Conservation (phyloP, 768 basidiomycete genomes). For the Suillus sp. region DNA sequence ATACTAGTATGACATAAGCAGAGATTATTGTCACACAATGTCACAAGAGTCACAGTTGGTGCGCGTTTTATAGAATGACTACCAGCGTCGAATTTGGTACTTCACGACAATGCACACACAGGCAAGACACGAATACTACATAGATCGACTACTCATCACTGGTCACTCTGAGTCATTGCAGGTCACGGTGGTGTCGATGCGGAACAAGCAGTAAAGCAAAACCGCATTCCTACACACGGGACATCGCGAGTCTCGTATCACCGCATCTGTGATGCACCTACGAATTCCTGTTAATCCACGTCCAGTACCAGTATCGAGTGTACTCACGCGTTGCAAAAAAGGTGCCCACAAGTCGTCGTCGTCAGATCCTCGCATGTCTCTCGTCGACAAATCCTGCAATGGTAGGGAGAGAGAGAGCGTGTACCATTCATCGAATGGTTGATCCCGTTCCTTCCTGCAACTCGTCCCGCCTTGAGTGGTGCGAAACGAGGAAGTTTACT, state of each 20-base stretch:
- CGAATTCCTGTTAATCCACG: not conserved
- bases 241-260: slow-evolving; percentile 50
- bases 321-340: slow-evolving; percentile 59
- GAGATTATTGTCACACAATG: not conserved
- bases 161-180: slow-evolving; percentile 21
- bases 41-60: not conserved
- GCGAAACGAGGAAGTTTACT: slow-evolving; percentile 36
- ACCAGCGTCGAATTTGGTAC: not conserved
- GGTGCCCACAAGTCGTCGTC: slow-evolving; percentile 64
- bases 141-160: not conserved
- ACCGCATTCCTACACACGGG: slow-evolving; percentile 55
- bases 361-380: slow-evolving; percentile 56
- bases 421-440: slow-evolving; percentile 3
- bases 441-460: not conserved
- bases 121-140: not conserved
- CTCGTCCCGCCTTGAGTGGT: slow-evolving; percentile 27
- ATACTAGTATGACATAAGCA: not conserved
- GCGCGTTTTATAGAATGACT: not conserved
- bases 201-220: slow-evolving; percentile 57
- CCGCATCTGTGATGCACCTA: slow-evolving; percentile 56
- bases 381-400: slow-evolving; percentile 53
- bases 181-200: slow-evolving; percentile 39
- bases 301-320: slow-evolving; percentile 10
- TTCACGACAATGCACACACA: not conserved
- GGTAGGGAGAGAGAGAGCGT: slow-evolving; percentile 28